Evolutionary conservation across 768 basidiomycete genomes (phyloP).

Genomic region (Sporobolomyces roseus): DNA sequence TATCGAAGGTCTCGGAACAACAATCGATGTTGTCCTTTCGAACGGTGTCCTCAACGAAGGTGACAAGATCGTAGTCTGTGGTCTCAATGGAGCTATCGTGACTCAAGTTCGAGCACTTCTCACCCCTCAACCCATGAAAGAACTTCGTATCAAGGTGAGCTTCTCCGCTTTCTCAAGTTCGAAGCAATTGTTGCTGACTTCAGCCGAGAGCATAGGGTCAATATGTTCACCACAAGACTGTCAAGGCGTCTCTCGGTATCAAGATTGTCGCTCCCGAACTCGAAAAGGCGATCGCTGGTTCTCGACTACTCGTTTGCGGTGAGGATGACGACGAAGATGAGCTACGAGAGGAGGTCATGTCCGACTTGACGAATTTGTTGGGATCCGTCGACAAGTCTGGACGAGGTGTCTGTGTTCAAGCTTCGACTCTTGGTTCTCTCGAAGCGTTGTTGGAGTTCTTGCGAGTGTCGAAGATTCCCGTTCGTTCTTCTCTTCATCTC

Average conservation of each 20-base stretch:
- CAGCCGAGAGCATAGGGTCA: slow-evolving; percentile 47
- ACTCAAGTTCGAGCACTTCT: slow-evolving; percentile 89
- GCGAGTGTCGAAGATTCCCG: slow-evolving; percentile 85
- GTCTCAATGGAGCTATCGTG: slow-evolving; percentile 93
- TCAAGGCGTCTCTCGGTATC: slow-evolving; percentile 93
- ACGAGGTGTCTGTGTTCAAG: slow-evolving; percentile 95
- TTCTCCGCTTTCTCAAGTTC: not conserved
- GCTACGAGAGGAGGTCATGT: slow-evolving; percentile 90
- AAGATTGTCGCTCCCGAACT: slow-evolving; percentile 92
- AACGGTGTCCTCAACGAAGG: slow-evolving; percentile 89
- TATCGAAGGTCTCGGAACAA: slow-evolving; percentile 94
- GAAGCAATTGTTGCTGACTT: not conserved
- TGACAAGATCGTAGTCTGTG: slow-evolving; percentile 91
- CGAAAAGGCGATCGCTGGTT: slow-evolving; percentile 97
- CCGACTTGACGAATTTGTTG: slow-evolving; percentile 79
- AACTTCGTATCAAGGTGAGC: slow-evolving; percentile 85
- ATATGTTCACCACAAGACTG: slow-evolving; percentile 95
- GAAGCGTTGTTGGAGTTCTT: slow-evolving; percentile 96
- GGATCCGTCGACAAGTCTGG: slow-evolving; percentile 91
- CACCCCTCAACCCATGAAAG: slow-evolving; percentile 92
- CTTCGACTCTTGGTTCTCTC: slow-evolving; percentile 91
- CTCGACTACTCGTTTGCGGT: slow-evolving; percentile 82
- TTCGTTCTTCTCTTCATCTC: slow-evolving; percentile 1
- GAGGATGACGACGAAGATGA: slow-evolving; percentile 97
- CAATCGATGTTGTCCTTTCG: slow-evolving; percentile 91